A percentile compares a stretch with the other conserved stretches of the same genome.
These are phyloP conservation scores for Chaetoceros muelleri DNA, from an alignment of 108 stramenopile genomes.

Conservation along the genomic window DNA sequence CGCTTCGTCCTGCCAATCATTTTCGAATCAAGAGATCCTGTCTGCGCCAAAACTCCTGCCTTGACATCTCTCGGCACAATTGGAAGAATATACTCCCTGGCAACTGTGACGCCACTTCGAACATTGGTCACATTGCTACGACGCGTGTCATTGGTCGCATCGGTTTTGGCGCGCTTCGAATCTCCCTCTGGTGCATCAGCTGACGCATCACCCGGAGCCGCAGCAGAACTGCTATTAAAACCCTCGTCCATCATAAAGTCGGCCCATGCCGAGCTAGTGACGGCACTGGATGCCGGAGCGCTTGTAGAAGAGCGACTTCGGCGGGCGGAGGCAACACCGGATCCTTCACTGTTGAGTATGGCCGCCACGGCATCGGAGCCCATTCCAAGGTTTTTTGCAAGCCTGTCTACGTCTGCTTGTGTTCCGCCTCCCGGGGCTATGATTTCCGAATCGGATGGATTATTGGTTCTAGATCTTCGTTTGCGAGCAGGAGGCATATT, in stretches of 20 bases:
- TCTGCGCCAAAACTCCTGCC: constrained; percentile 54
- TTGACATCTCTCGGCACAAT: neutral
- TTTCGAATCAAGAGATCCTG: constrained; percentile 71
- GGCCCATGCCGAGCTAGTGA: constrained; percentile 66
- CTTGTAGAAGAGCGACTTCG: constrained; percentile 9
- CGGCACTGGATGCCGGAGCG: constrained; percentile 17
- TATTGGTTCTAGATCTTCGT: neutral
- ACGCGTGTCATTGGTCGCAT: neutral
- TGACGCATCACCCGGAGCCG: neutral
- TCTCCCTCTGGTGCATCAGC: neutral
- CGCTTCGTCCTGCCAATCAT: constrained; percentile 34
- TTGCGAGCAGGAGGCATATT: neutral
- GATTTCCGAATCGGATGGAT: constrained; percentile 12
- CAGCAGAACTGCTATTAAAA: constrained; percentile 8
- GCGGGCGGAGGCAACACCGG: constrained; percentile 31
- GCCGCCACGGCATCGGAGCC: constrained; percentile 43
- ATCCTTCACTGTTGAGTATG: constrained; percentile 64
- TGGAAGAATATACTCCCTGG: neutral
- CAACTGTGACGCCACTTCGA: neutral
- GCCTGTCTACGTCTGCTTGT: constrained; percentile 19
- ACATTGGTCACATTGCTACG: too few relatives aligned
- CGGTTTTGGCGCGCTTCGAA: neutral
- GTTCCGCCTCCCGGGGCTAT: constrained; percentile 51
- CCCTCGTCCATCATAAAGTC: constrained; percentile 76
- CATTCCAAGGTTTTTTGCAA: constrained; percentile 31